These are phyloP conservation scores for Zizania palustris DNA, from an alignment of 202 grass and related monocot species.

Conservation along the genomic window DNA sequence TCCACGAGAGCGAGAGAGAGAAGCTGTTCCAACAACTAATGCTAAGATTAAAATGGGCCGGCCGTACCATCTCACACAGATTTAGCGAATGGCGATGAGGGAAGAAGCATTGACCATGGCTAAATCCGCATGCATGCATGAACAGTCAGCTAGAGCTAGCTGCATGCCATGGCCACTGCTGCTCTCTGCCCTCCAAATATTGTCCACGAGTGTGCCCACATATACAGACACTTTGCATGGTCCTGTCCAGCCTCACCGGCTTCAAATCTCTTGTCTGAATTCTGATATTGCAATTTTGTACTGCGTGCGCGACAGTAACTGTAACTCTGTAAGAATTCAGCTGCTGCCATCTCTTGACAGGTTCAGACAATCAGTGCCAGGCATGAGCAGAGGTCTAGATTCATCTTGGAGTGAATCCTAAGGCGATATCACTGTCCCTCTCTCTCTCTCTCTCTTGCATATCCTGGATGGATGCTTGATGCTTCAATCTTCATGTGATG, in stretches of 20 bases:
- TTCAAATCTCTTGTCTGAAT: slow-evolving; percentile 12
- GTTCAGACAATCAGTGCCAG: slow-evolving; percentile 5
- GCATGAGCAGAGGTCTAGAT: background rate
- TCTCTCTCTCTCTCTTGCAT: too few relatives aligned
- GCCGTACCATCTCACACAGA: background rate
- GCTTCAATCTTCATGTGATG: too few relatives aligned
- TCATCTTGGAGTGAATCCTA: slow-evolving; percentile 7
- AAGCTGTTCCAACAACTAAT: too few relatives aligned
- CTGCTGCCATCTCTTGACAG: background rate
- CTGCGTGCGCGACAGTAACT: background rate
- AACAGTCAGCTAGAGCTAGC: background rate
- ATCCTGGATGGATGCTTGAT: background rate
- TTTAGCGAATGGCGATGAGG: background rate
- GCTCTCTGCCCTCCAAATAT: background rate
- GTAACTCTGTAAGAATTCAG: background rate
- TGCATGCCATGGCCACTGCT: background rate
- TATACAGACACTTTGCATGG: background rate
- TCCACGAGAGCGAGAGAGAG: too few relatives aligned
- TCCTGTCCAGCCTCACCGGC: background rate
- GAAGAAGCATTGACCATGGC: background rate
- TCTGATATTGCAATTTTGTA: background rate
- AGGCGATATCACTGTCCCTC: background rate
- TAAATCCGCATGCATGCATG: background rate
- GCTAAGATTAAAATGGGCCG: background rate
- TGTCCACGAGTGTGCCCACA: background rate